Evolutionary conservation across 768 basidiomycete genomes (phyloP), one percentile per base, ranked within the genome.

Genomic region (Podaxis sp.): DNA sequence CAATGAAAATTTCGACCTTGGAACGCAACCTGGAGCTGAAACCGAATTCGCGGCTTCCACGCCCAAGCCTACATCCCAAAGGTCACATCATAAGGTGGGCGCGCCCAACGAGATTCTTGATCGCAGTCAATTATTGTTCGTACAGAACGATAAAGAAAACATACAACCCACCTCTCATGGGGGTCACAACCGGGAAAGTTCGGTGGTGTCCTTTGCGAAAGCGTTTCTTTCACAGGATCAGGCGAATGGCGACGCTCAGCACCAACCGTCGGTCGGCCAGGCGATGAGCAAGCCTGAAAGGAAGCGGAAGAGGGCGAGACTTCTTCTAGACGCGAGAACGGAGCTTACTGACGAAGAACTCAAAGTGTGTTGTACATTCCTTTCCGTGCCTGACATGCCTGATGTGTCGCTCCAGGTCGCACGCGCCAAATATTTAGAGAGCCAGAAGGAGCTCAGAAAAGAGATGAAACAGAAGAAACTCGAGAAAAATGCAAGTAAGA

Each of bases 261-360:
- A 64, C 24, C 69, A 68, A 51, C 73, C 74, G 4, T 60, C 76
- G 25, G 63, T 64, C 13, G 74, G 76, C 62, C 69, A 76, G 24
- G 74, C 72, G 11, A 61, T 22, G 17, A 66, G 33, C 25, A 37
- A 65, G 13, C 65, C 65, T 5, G 57, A 29, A 57, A 75, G 71
- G 68, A 76, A 75, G 64, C 54, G 66, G 57, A 90, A 84, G 69
- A 72, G 78, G 59, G 89, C 82, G 9, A 80, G 86, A 50, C 70
- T 87, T 46, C 74, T 90, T 3, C 72, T 94, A 6, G 93, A 94
- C 71, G 74, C 80, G 4, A 81, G 90, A 63, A 94, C 86, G 4
- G 93, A 94, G 70, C 75, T 94, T 40, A 91, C 91, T 4, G 90
- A 93, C 63, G 88, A 90, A 3, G 91, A 94, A 73, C 77, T 94